phyloP scores from a whole-genome alignment of 2,329 filamentous ascomycete genomes.

The Diaporthe vaccinii region DNA sequence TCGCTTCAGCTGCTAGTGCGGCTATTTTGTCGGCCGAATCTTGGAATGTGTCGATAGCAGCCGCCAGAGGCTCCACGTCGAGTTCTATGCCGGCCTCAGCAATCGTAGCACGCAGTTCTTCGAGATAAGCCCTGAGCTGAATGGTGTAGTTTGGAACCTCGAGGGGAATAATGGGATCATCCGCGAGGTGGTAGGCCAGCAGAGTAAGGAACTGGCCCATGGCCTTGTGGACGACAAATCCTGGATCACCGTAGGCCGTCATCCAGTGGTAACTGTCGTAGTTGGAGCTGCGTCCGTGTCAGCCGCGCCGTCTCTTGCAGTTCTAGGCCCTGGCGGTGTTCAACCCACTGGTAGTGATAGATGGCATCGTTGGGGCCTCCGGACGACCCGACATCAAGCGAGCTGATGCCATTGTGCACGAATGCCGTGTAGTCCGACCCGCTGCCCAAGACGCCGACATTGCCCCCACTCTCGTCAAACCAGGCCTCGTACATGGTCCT shows the following conservation, averaged over 20 bases:
- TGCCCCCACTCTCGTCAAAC: background rate
- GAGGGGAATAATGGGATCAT: background rate
- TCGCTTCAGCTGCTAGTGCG: background rate
- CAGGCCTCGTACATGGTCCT: conserved; percentile 17
- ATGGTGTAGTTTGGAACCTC: conserved; percentile 6
- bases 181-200: conserved; percentile 15
- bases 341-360: conserved; percentile 17
- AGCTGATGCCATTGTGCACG: conserved; percentile 22
- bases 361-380: conserved; percentile 10
- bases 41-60: conserved; percentile 8
- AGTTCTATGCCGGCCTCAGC: background rate
- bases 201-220: conserved; percentile 20
- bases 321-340: background rate
- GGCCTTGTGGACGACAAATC: conserved; percentile 53
- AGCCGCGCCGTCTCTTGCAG: conserved; percentile 52
- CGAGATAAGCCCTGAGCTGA: background rate
- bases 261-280: conserved; percentile 95
- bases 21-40: conserved; percentile 1
- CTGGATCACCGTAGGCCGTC: conserved; percentile 81
- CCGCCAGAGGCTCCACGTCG: conserved; percentile 7
- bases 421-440: conserved; percentile 19
- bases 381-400: background rate
- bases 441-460: conserved; percentile 20
- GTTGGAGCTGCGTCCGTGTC: conserved; percentile 91
- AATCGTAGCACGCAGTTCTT: conserved; percentile 4